These are phyloP conservation scores for Sextonia rubra DNA, from an alignment of 164 flowering plant genomes.

Conservation along the genomic window DNA sequence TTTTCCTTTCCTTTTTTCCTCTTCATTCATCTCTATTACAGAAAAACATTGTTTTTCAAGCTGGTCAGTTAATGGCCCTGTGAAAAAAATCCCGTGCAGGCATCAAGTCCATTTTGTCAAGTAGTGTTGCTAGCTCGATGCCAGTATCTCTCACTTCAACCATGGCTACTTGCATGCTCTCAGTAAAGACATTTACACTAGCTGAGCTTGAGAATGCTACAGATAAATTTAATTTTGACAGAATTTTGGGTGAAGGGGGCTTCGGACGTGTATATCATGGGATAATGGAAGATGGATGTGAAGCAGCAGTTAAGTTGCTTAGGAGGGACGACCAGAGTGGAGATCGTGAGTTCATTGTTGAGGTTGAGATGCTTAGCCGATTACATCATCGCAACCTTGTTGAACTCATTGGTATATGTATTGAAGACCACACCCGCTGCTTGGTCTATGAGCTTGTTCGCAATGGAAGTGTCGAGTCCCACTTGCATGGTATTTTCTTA, in stretches of 20 bases:
- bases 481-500: constrained; percentile 73
- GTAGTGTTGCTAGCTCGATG: constrained; percentile 63
- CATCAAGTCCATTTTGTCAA: constrained; percentile 57
- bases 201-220: constrained; percentile 85
- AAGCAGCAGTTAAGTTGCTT: constrained; percentile 89
- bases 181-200: constrained; percentile 77
- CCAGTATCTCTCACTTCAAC: constrained; percentile 69
- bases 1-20: not conserved
- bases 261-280: constrained; percentile 94
- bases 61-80: not conserved
- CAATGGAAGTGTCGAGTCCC: constrained; percentile 98
- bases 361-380: constrained; percentile 97
- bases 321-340: constrained; percentile 69
- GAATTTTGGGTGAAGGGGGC: constrained; percentile 92
- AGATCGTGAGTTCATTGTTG: constrained; percentile 88
- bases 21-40: too few species aligned
- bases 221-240: constrained; percentile 66
- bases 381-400: constrained; percentile 97
- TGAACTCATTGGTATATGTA: constrained; percentile 88
- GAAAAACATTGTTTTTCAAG: not conserved
- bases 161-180: constrained; percentile 68
- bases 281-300: constrained; percentile 60
- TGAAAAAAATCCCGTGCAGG: constrained; percentile 39
- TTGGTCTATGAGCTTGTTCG: constrained; percentile 88
- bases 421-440: constrained; percentile 80